Evolutionary conservation across 352 stramenopile species (phyloP).

Genomic region (Pythium aristosporum): DNA sequence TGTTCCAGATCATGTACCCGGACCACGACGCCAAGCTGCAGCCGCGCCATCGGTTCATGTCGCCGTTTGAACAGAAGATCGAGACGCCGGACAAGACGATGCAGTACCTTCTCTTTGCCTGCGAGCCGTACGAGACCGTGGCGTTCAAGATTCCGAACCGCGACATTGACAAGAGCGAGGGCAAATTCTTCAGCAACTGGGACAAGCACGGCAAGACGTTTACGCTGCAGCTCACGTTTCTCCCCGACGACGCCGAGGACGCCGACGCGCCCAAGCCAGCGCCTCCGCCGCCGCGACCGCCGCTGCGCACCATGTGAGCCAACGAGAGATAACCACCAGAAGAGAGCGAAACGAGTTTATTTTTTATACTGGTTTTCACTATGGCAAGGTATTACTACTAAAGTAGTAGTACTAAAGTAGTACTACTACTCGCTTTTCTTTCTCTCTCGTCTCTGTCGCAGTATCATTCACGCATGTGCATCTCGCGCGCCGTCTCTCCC

Average conservation of each 20-base stretch:
- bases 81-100: slow-evolving; percentile 94
- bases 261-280: slow-evolving; percentile 36
- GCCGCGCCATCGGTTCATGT: slow-evolving; percentile 99
- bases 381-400: too few species aligned
- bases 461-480: neutral
- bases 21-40: slow-evolving; percentile 93
- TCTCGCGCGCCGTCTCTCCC: neutral
- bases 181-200: slow-evolving; percentile 98
- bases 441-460: neutral
- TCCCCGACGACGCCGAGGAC: slow-evolving; percentile 27
- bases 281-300: slow-evolving; percentile 53
- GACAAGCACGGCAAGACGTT: slow-evolving; percentile 96
- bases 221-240: slow-evolving; percentile 87
- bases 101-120: slow-evolving; percentile 98
- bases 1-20: slow-evolving; percentile 97
- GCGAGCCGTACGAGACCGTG: slow-evolving; percentile 99
- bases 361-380: too few species aligned
- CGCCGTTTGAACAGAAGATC: slow-evolving; percentile 98
- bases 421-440: neutral
- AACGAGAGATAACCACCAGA: neutral
- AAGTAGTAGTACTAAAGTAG: too few species aligned
- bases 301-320: slow-evolving; percentile 18
- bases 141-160: slow-evolving; percentile 99
- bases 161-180: slow-evolving; percentile 93
- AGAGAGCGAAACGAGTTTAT: too few species aligned